Evolutionary conservation across 2,329 filamentous ascomycete species (phyloP).

Genomic region (Exophiala aquamarina): DNA sequence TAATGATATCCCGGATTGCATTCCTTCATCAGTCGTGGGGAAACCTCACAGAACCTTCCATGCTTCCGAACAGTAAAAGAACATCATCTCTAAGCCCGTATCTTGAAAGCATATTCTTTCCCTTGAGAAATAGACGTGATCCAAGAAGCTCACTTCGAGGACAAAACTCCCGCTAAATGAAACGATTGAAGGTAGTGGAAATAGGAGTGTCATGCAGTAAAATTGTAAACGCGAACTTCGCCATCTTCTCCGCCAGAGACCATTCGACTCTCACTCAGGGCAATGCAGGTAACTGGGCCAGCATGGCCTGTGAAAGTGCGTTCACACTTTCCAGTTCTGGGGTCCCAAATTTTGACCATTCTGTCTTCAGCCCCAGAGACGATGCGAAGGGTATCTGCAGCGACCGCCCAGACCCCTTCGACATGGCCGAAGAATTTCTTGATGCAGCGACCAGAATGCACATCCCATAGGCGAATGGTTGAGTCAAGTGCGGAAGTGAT

Average conservation of each 20-base stretch:
- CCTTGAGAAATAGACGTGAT: too few species aligned
- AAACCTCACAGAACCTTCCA: too few species aligned
- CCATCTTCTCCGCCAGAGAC: slow-evolving; percentile 92
- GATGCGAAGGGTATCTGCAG: slow-evolving; percentile 81
- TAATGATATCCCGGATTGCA: too few species aligned
- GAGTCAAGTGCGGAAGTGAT: slow-evolving; percentile 88
- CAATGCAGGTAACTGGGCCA: slow-evolving; percentile 90
- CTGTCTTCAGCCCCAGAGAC: slow-evolving; percentile 90
- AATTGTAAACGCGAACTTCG: slow-evolving; percentile 82
- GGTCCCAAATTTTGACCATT: slow-evolving; percentile 96
- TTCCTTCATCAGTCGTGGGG: too few species aligned
- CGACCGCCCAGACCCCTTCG: slow-evolving; percentile 92
- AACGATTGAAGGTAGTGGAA: background rate
- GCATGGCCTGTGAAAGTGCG: slow-evolving; percentile 87
- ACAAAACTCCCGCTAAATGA: background rate
- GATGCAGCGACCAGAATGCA: slow-evolving; percentile 74
- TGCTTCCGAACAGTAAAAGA: too few species aligned
- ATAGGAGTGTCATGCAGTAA: slow-evolving; percentile 41
- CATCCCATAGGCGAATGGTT: slow-evolving; percentile 91
- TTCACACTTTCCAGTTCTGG: slow-evolving; percentile 85
- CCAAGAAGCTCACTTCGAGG: slow-evolving; percentile 9
- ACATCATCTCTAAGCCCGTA: too few species aligned
- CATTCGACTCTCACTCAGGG: slow-evolving; percentile 83
- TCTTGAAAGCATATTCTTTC: too few species aligned
- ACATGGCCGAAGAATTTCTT: slow-evolving; percentile 96